Percentiles rank a stretch among this genome's conserved stretches.
These are phyloP conservation scores for Lichtheimia corymbifera DNA, from an alignment of 371 early-diverging fungal species.

Conservation along the genomic window DNA sequence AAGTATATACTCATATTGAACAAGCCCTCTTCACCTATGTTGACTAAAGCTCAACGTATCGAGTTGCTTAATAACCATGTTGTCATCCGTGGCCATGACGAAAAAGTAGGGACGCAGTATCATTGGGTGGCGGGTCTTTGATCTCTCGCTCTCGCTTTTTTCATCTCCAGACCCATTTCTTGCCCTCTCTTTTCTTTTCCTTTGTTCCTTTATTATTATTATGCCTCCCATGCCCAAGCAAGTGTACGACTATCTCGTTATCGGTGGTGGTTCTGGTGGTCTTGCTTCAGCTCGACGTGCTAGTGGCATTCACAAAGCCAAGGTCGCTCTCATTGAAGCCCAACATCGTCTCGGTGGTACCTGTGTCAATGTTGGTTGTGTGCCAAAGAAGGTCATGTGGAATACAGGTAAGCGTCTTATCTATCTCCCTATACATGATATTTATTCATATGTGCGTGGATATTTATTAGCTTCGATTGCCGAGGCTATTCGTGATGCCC, in stretches of 20 bases:
- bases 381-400: constrained; percentile 99
- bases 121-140: too few species aligned
- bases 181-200: neutral
- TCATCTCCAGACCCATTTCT: too few species aligned
- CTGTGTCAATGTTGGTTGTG: constrained; percentile 97
- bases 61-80: too few species aligned
- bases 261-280: constrained; percentile 89
- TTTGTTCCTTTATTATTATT: neutral
- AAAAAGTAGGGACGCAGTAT: too few species aligned
- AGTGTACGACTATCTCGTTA: constrained; percentile 85
- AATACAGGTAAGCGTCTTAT: constrained; percentile 67
- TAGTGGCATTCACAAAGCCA: constrained; percentile 82
- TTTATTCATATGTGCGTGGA: neutral
- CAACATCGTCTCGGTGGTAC: constrained; percentile 88
- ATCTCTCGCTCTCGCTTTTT: too few species aligned
- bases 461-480: constrained; percentile 84
- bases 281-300: constrained; percentile 94
- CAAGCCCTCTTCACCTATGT: too few species aligned
- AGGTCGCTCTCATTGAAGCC: constrained; percentile 88
- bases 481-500: constrained; percentile 86
- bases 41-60: too few species aligned
- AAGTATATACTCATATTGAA: too few species aligned
- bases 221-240: constrained; percentile 24
- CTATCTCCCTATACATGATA: neutral
- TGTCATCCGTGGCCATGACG: too few species aligned